phyloP scores from a whole-genome alignment of 202 grass and related monocot species.

The Tripidium arundinaceum region DNA sequence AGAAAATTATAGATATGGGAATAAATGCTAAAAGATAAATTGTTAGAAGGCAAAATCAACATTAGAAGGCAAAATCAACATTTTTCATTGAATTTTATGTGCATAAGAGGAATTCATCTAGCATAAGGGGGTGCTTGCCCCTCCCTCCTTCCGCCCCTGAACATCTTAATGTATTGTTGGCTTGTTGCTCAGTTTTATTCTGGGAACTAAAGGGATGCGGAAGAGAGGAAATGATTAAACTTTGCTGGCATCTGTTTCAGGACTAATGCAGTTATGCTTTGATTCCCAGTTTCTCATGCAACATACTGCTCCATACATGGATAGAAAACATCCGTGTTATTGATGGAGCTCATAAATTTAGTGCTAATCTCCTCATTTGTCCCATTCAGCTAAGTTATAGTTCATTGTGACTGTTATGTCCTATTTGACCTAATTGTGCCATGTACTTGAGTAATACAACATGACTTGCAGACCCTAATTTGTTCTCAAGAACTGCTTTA shows the following conservation, averaged over 20 bases:
- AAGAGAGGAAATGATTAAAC: slow-evolving; percentile 14
- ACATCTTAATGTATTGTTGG: slow-evolving; percentile 1
- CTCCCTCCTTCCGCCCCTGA: not conserved
- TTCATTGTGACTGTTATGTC: not conserved
- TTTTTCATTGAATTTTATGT: not conserved
- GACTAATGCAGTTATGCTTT: not conserved
- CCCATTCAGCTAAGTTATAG: slow-evolving; percentile 2
- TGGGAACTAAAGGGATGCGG: not conserved
- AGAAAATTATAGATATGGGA: not conserved
- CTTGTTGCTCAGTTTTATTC: slow-evolving; percentile 13
- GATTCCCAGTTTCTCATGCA: slow-evolving; percentile 17
- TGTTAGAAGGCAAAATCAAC: not conserved
- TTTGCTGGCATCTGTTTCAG: not conserved
- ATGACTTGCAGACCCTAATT: not conserved
- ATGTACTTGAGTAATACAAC: slow-evolving; percentile 8
- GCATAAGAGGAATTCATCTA: not conserved
- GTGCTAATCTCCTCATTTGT: not conserved
- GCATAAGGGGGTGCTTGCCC: not conserved
- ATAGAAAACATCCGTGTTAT: not conserved
- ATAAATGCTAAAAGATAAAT: not conserved
- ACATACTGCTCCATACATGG: not conserved
- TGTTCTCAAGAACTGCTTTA: not conserved
- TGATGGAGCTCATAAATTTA: slow-evolving; percentile 5
- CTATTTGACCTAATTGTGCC: slow-evolving; percentile 6
- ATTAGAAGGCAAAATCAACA: not conserved